These are phyloP conservation scores for Hordeum vulgare DNA, from an alignment of 176 grass and related monocot genomes.

Conservation along the genomic window DNA sequence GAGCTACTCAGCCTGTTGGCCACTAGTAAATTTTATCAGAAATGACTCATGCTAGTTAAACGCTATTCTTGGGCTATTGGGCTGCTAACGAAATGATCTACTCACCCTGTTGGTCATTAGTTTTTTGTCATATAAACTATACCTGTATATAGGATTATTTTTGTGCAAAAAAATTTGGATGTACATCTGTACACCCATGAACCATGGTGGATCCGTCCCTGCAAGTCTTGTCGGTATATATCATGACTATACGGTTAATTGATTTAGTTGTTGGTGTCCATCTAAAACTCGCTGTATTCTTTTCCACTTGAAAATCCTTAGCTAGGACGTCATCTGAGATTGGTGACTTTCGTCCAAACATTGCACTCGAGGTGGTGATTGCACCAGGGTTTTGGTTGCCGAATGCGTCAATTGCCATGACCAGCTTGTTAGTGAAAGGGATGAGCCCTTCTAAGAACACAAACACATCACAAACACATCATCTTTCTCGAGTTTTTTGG, in stretches of 20 bases:
- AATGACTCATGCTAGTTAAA: too few relatives aligned
- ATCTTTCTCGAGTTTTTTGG: background rate
- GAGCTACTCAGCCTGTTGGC: too few relatives aligned
- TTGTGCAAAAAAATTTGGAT: too few relatives aligned
- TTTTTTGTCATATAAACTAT: too few relatives aligned
- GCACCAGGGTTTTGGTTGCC: background rate
- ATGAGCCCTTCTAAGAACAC: background rate
- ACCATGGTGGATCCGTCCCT: too few relatives aligned
- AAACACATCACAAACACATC: background rate
- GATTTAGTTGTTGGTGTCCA: background rate
- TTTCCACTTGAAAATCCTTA: background rate
- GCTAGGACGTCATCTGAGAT: background rate
- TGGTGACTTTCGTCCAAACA: background rate
- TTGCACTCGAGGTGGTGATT: background rate
- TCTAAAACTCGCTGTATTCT: background rate
- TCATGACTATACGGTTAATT: background rate
- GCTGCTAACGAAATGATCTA: too few relatives aligned
- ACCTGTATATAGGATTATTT: too few relatives aligned
- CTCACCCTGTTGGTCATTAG: too few relatives aligned
- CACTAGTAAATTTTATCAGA: too few relatives aligned
- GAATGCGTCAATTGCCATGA: background rate
- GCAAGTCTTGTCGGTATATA: background rate
- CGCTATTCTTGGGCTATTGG: too few relatives aligned
- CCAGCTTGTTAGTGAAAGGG: background rate
- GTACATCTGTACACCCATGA: too few relatives aligned